These are phyloP conservation scores for Lithospermum erythrorhizon DNA, from an alignment of 257 asterid genomes.

Conservation along the genomic window DNA sequence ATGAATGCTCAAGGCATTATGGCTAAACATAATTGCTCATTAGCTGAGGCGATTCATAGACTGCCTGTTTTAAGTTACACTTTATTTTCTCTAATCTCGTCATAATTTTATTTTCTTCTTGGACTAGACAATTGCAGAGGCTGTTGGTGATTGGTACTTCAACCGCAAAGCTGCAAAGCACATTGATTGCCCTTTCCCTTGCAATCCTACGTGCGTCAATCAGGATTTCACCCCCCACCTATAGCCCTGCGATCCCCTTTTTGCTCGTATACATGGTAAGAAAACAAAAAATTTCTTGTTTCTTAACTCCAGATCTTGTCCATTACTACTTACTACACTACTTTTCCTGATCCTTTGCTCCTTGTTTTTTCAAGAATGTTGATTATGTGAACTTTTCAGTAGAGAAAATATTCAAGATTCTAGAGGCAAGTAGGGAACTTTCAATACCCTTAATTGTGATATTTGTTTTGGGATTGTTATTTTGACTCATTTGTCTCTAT, in stretches of 20 bases:
- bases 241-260: constrained; percentile 1
- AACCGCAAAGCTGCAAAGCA: constrained; percentile 40
- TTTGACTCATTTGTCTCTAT: no score
- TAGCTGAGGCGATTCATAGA: no score
- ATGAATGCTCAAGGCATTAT: background rate
- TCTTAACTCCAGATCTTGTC: no score
- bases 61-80: no score
- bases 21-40: no score
- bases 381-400: no score
- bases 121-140: constrained; percentile 75
- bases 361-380: constrained; percentile 1
- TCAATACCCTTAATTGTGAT: no score
- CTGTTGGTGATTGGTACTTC: constrained; percentile 95
- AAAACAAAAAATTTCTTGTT: no score
- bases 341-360: constrained; percentile 1
- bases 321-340: background rate
- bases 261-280: no score
- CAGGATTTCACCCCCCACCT: constrained; percentile 34
- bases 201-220: constrained; percentile 86
- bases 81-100: background rate
- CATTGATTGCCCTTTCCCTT: constrained; percentile 71
- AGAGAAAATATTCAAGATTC: no score
- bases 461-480: no score
- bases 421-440: no score
- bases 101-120: constrained; percentile 2